Base-by-base conservation (phyloP, 352 stramenopile species). In the Phytophthora syringae region DNA sequence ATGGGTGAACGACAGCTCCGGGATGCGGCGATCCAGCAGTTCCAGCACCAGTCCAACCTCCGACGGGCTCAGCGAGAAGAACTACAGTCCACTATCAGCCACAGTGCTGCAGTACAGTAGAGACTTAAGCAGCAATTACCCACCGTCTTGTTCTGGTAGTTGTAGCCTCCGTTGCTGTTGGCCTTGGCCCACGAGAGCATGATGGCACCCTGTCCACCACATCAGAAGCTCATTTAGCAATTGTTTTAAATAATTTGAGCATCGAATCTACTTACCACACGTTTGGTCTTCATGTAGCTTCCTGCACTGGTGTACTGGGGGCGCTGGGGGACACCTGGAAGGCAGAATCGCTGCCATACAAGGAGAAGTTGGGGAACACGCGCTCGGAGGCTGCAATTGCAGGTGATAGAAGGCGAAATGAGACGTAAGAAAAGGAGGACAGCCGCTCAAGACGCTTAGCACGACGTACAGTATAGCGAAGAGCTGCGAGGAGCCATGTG, bases 81-180 rank as follows among this genome's bases (percentile, higher is more conserved):
- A 93, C 87, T 95, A 52, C n/a, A 66, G 9, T 22, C 25, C 5
- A 60, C 13, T 32, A 21, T 64, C 22, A 69, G 52, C 21, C 27
- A 42, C 15, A 62, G 22, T 6, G 13, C 10, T 37, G 24, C 2
- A 44, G 4, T 20, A 4, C 5, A 42, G 10, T 10, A 54, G 7
- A 1, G 51, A 21, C 5, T 25, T 10, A 44, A 25, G 5, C 9
- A 60, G 2, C 7, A 30, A 27, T 3, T 44, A 11, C 72, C 37
- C 34, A 95, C 87, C 64, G 81, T 82, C 76, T 95, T 95, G 56
- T 89, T 89, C 60, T 84, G 86, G 73, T 89, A 93, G 74, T 86
- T 84, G 65, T 94, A 93, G 54, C 84, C n/a, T n/a, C n/a, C 79
- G 7, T 67, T 80, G 61, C 86, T 83, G 21, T 69, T 87, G 37